Evolutionary conservation across 768 basidiomycete species (phyloP), one percentile per base, ranked within the genome.

Genomic region (Trichaptum fuscoviolaceum): DNA sequence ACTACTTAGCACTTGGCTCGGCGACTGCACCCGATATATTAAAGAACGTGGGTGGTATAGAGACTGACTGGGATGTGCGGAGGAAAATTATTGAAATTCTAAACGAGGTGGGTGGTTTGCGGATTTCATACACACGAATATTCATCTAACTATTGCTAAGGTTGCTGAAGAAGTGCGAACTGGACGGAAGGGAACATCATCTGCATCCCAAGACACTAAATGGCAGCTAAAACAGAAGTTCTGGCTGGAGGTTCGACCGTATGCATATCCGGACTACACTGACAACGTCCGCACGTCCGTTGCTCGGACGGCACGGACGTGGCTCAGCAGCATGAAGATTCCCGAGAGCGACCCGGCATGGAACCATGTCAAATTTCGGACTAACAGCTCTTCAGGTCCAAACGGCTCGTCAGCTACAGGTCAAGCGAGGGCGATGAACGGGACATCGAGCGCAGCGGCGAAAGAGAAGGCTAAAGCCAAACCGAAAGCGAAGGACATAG

Each of bases 191-290:
- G 20, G 15, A 12, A 20, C 42, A 52, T 52, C 42, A 52, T 52
- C 42, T 15, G 42, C 42, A 52, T 52, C 42, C 2, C 42, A 52
- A 52, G 42, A 52, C 15, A 52, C 42, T 52, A 73, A 24, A 0
- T 92, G 87, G 81, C 71, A 76, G 35, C 83, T 91, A 67, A 89
- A 85, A 68, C 76, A 80, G 25, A 71, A 75, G 23, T 77, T 84
- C 2, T 92, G 90, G 90, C 79, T 79, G 35, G 87, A 92, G 71
- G 87, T 91, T 26, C 85, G 88, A 7, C 91, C 91, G 0, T 86
- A 81, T 66, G 87, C 86, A 68, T 89, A 84, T 81, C 77, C 81
- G 0, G 78, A 77, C 30, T 77, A 89, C 27, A 77, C 78, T 2
- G 82, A 84, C 30, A 62, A 76, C 1, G 84, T 87, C 59, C 81